Percentiles rank a stretch among this genome's conserved stretches.
Evolutionary conservation across 495 filamentous ascomycete genomes (phyloP).

Genomic region (Annulohypoxylon maeteangense): DNA sequence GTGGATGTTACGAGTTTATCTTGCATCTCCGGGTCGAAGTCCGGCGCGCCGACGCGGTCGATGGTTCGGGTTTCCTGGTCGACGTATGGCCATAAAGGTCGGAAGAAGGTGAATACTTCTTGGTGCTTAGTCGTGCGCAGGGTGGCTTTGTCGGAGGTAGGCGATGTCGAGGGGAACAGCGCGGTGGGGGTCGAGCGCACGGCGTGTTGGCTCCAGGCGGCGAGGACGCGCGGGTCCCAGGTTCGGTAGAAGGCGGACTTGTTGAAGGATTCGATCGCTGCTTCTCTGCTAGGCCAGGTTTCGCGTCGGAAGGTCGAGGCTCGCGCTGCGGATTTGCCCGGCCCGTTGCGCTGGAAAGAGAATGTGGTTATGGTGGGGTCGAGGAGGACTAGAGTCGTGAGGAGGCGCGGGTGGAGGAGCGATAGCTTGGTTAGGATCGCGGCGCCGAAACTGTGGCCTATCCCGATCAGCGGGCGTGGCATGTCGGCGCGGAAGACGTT

Average conservation of each 20-base stretch:
- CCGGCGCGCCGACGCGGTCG: conserved; percentile 45
- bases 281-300: conserved; percentile 73
- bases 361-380: conserved; percentile 79
- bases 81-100: conserved; percentile 46
- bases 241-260: conserved; percentile 71
- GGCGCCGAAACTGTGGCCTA: conserved; percentile 92
- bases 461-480: conserved; percentile 86
- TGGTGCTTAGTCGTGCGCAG: conserved; percentile 72
- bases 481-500: conserved; percentile 85
- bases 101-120: conserved; percentile 67
- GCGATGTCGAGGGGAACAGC: conserved; percentile 59
- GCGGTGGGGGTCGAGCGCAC: conserved; percentile 70
- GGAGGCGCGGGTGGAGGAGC: conserved; percentile 83
- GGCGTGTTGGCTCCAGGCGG: conserved; percentile 71
- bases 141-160: conserved; percentile 53
- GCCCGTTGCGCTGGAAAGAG: conserved; percentile 49
- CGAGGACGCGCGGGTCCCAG: conserved; percentile 80
- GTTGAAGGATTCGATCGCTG: conserved; percentile 68
- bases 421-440: conserved; percentile 70
- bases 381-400: conserved; percentile 78
- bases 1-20: neutral
- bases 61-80: conserved; percentile 17
- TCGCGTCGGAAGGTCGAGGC: conserved; percentile 74
- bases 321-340: conserved; percentile 55
- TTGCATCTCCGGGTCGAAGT: conserved; percentile 44